Evolutionary conservation across 805 yeast species (phyloP).

Genomic region (Candida multigemmis): DNA sequence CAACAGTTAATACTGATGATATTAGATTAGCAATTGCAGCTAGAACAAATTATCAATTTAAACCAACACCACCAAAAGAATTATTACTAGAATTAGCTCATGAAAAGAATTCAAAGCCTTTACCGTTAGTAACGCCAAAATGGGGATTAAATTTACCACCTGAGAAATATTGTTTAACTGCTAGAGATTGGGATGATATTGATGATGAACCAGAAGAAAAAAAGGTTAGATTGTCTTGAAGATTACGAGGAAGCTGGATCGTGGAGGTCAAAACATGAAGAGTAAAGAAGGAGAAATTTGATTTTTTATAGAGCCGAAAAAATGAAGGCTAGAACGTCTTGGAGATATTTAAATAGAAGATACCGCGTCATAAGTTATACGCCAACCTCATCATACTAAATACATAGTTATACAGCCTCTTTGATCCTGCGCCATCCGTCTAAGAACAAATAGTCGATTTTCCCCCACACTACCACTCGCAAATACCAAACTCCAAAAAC

Average conservation of each 20-base stretch:
- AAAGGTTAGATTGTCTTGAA: slow-evolving; percentile 2
- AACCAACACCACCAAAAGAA: slow-evolving; percentile 91
- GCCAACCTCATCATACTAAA: no score
- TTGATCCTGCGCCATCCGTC: no score
- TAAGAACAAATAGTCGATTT: not conserved
- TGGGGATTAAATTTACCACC: slow-evolving; percentile 96
- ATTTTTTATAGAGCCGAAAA: not conserved
- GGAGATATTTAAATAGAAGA: no score
- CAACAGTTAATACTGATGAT: slow-evolving; percentile 76
- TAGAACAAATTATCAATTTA: slow-evolving; percentile 90
- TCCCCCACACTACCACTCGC: slow-evolving; percentile 5
- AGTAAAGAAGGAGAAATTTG: slow-evolving; percentile 2
- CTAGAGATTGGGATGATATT: slow-evolving; percentile 55
- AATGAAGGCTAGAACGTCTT: no score
- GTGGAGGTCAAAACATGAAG: no score
- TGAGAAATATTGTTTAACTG: slow-evolving; percentile 91
- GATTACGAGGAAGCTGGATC: no score
- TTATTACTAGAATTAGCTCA: slow-evolving; percentile 81
- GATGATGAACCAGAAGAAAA: slow-evolving; percentile 15
- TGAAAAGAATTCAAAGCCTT: slow-evolving; percentile 80
- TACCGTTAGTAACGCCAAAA: slow-evolving; percentile 85
- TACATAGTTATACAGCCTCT: no score
- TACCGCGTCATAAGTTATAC: no score
- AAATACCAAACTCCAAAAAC: slow-evolving; percentile 1
- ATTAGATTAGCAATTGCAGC: slow-evolving; percentile 89